Evolutionary conservation across 371 early-diverging fungal genomes (phyloP).

Genomic region (Mycotypha africana): DNA sequence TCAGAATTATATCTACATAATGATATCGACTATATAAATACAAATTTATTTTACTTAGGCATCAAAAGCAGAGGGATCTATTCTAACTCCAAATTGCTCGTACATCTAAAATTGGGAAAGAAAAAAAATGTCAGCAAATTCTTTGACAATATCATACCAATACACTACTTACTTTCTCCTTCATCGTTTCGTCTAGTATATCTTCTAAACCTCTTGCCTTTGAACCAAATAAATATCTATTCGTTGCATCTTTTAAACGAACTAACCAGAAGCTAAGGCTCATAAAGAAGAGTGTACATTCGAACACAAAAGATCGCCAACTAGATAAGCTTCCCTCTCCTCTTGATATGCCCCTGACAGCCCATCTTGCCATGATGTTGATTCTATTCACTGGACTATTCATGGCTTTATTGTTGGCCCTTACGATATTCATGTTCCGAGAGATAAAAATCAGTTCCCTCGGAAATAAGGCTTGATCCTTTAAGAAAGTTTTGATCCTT

Average conservation of each 20-base stretch:
- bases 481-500: conserved; percentile 64
- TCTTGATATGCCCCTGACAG: conserved; percentile 55
- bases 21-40: too few relatives aligned
- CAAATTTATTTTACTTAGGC: too few relatives aligned
- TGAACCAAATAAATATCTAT: conserved; percentile 27
- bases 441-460: conserved; percentile 87
- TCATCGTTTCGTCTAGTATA: conserved; percentile 59
- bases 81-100: conserved; percentile 60
- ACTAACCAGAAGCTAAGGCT: conserved; percentile 56
- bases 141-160: not conserved
- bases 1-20: too few relatives aligned
- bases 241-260: conserved; percentile 35
- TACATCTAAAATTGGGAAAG: conserved; percentile 32
- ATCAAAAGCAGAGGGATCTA: conserved; percentile 67
- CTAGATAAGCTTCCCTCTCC: conserved; percentile 15
- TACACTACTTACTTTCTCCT: conserved; percentile 30
- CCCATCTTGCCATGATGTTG: conserved; percentile 82
- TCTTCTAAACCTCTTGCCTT: conserved; percentile 63
- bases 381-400: conserved; percentile 88
- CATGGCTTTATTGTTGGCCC: conserved; percentile 78
- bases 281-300: conserved; percentile 53
- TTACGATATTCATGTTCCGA: conserved; percentile 85
- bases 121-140: not conserved
- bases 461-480: conserved; percentile 70
- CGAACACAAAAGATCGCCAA: conserved; percentile 44